phyloP scores from a whole-genome alignment of 345 rosid species.

The Populus alba region DNA sequence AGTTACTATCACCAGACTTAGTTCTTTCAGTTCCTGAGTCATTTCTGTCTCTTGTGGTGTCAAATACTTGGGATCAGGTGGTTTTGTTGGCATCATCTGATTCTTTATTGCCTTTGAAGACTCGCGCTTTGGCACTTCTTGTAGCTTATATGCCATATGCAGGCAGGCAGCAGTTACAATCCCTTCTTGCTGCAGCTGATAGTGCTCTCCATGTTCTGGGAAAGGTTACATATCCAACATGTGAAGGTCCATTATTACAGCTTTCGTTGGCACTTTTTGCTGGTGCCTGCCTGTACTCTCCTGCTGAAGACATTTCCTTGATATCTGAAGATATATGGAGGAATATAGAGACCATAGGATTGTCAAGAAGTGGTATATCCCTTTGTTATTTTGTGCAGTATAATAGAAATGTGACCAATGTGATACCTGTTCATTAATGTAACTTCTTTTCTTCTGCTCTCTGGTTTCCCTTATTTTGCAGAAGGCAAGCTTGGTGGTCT shows the following conservation, averaged over 20 bases:
- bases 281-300: conserved; percentile 67
- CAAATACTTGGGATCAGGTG: conserved; percentile 71
- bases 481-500: conserved; percentile 48
- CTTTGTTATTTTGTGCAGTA: background rate
- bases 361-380: conserved; percentile 49
- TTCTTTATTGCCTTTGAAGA: conserved; percentile 46
- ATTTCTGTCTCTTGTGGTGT: conserved; percentile 48
- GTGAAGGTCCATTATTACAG: conserved; percentile 59
- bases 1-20: conserved; percentile 35
- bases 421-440: background rate
- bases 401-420: background rate
- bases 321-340: conserved; percentile 68
- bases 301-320: conserved; percentile 59
- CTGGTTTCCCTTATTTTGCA: conserved; percentile 13
- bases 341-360: conserved; percentile 51
- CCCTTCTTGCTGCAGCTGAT: conserved; percentile 65
- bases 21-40: conserved; percentile 40
- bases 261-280: conserved; percentile 69
- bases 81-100: conserved; percentile 65
- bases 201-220: conserved; percentile 56
- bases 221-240: conserved; percentile 41
- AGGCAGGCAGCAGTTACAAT: conserved; percentile 48
- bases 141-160: conserved; percentile 62
- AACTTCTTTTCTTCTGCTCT: background rate
- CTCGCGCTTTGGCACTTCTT: conserved; percentile 62